Percentiles rank a stretch among this genome's conserved stretches.
These are phyloP conservation scores for Coriolopsis trogii DNA, from an alignment of 1,284 basidiomycete species.

Conservation along the genomic window DNA sequence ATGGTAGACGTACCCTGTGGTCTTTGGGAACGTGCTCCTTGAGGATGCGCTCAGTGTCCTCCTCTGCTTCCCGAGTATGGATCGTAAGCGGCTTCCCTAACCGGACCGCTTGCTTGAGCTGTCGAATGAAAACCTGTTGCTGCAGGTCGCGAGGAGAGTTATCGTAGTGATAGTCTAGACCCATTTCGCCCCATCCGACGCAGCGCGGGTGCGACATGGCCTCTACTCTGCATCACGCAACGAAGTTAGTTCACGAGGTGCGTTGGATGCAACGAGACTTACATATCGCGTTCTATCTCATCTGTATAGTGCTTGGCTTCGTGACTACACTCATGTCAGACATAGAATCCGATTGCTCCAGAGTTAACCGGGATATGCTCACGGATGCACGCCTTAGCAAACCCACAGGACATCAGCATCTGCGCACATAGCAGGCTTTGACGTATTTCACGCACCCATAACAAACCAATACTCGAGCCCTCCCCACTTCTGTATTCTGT, in stretches of 20 bases:
- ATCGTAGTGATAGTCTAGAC: constrained; percentile 84
- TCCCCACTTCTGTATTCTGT: constrained; percentile 55
- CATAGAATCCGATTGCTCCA: not conserved
- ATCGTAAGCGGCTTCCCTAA: constrained; percentile 77
- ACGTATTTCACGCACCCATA: constrained; percentile 54
- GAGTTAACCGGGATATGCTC: constrained; percentile 30
- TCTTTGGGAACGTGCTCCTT: constrained; percentile 72
- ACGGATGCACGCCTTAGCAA: constrained; percentile 76
- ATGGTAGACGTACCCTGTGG: constrained; percentile 49
- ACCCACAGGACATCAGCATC: not conserved
- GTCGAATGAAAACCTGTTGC: constrained; percentile 63
- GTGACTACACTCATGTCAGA: constrained; percentile 48
- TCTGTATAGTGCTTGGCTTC: constrained; percentile 72
- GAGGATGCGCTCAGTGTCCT: constrained; percentile 75
- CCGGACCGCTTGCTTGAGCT: constrained; percentile 66
- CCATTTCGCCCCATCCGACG: constrained; percentile 85
- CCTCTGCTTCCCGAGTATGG: constrained; percentile 81
- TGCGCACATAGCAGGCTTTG: not conserved
- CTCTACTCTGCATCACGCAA: constrained; percentile 50
- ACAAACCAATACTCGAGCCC: constrained; percentile 76
- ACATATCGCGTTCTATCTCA: constrained; percentile 70
- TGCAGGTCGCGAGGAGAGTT: constrained; percentile 72
- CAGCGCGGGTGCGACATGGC: constrained; percentile 80
- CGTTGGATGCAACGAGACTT: constrained; percentile 29
- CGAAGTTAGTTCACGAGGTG: not conserved